phyloP scores from a whole-genome alignment of 1,284 basidiomycete genomes.

The Jaminaea rosea region DNA sequence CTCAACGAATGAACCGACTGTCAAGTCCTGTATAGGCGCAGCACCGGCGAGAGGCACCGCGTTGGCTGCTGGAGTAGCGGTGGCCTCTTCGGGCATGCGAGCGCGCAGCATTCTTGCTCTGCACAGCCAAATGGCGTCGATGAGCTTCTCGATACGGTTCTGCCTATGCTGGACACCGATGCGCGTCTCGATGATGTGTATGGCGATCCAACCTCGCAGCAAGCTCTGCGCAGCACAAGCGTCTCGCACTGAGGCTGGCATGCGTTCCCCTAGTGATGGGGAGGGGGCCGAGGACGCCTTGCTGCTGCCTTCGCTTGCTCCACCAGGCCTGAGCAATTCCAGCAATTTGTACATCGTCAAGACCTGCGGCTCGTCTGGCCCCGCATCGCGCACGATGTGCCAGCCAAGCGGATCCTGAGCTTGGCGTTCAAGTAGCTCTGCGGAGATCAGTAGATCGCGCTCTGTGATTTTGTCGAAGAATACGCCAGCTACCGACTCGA shows the following conservation, averaged over 20 bases:
- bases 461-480: slow-evolving; percentile 39
- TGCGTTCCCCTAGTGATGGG: slow-evolving; percentile 16
- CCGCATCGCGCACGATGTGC: slow-evolving; percentile 4
- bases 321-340: slow-evolving; percentile 16
- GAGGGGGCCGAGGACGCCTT: too few species aligned
- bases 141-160: slow-evolving; percentile 27
- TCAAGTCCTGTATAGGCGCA: slow-evolving; percentile 28
- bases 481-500: slow-evolving; percentile 32
- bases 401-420: slow-evolving; percentile 24
- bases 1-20: slow-evolving; percentile 40
- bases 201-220: slow-evolving; percentile 36
- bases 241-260: slow-evolving; percentile 29
- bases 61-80: too few species aligned
- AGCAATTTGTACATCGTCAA: slow-evolving; percentile 38
- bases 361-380: slow-evolving; percentile 22
- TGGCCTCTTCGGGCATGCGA: slow-evolving; percentile 3
- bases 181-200: slow-evolving; percentile 35
- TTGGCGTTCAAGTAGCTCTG: slow-evolving; percentile 33
- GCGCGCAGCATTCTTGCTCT: slow-evolving; percentile 29
- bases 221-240: slow-evolving; percentile 34
- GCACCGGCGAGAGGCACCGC: slow-evolving; percentile 7
- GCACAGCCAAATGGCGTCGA: slow-evolving; percentile 39
- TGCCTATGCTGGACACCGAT: slow-evolving; percentile 33
- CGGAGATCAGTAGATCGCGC: slow-evolving; percentile 29
- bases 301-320: slow-evolving; percentile 5